Evolutionary conservation across 352 stramenopile species (phyloP).

Genomic region (Paralagenidium karlingii): DNA sequence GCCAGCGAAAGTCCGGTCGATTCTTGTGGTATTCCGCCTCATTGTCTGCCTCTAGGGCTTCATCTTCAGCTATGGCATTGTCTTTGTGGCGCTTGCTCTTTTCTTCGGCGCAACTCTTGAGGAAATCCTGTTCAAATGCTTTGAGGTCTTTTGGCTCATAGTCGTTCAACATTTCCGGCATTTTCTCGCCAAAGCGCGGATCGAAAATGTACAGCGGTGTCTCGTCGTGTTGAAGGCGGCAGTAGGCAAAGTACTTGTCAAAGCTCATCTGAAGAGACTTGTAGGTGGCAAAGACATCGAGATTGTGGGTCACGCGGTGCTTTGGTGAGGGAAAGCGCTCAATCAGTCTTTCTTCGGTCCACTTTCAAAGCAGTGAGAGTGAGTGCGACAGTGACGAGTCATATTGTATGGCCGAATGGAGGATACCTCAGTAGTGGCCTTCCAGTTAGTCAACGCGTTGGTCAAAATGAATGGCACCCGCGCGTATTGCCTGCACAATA

Average conservation of each 20-base stretch:
- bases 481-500: slow-evolving; percentile 36
- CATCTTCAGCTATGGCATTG: slow-evolving; percentile 1
- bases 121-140: slow-evolving; percentile 67
- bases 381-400: slow-evolving; percentile 1
- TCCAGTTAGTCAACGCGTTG: slow-evolving; percentile 56
- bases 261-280: slow-evolving; percentile 59
- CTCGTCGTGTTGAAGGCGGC: slow-evolving; percentile 56
- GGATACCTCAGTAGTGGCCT: slow-evolving; percentile 41
- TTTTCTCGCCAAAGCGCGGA: slow-evolving; percentile 68
- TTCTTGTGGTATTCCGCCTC: slow-evolving; percentile 20
- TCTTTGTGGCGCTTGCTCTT: slow-evolving; percentile 11
- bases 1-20: slow-evolving; percentile 65
- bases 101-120: slow-evolving; percentile 21
- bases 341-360: slow-evolving; percentile 55
- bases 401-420: not conserved
- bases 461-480: slow-evolving; percentile 60
- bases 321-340: slow-evolving; percentile 16
- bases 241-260: slow-evolving; percentile 55
- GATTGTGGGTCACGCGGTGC: slow-evolving; percentile 58
- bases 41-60: not conserved
- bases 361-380: slow-evolving; percentile 19
- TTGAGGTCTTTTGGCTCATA: slow-evolving; percentile 49
- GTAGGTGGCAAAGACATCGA: slow-evolving; percentile 42
- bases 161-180: slow-evolving; percentile 50
- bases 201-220: slow-evolving; percentile 85